Evolutionary conservation across 305 asterid species (phyloP).

Genomic region (Stenogyne calaminthoides): DNA sequence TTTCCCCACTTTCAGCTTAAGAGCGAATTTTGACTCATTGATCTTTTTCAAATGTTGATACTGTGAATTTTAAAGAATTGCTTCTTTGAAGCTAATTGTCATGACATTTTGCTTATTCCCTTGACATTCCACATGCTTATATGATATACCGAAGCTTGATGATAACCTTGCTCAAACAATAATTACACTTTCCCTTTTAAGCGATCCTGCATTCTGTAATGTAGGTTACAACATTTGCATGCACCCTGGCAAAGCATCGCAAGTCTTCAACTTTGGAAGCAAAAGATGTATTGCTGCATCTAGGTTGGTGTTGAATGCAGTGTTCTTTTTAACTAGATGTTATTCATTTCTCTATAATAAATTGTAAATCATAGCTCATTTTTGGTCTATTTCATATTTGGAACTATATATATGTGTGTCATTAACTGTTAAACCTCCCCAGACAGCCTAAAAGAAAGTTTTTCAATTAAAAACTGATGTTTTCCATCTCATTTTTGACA

Average conservation of each 20-base stretch:
- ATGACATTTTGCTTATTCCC: slow-evolving; percentile 7
- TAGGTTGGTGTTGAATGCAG: slow-evolving; percentile 66
- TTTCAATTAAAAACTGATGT: not conserved
- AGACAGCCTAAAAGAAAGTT: not conserved
- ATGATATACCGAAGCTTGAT: slow-evolving; percentile 2
- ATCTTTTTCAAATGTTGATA: not conserved
- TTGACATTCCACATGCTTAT: not conserved
- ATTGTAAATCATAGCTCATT: not conserved
- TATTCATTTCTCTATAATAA: slow-evolving; percentile 1
- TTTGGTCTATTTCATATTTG: not conserved
- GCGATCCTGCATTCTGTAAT: slow-evolving; percentile 22
- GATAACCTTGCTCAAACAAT: slow-evolving; percentile 20
- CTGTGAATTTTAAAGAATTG: not conserved
- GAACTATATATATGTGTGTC: not conserved
- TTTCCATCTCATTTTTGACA: slow-evolving; percentile 11
- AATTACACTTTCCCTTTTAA: slow-evolving; percentile 8
- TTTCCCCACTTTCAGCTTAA: not conserved
- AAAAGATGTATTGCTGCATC: slow-evolving; percentile 88
- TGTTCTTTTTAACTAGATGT: slow-evolving; percentile 12
- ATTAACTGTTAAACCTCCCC: slow-evolving; percentile 15
- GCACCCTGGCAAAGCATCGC: slow-evolving; percentile 96
- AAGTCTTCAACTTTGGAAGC: slow-evolving; percentile 90
- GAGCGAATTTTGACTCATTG: slow-evolving; percentile 5
- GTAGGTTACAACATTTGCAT: slow-evolving; percentile 82
- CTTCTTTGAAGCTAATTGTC: slow-evolving; percentile 7